A percentile compares a stretch with the other conserved stretches of the same genome.
Conservation (phyloP, 1,284 basidiomycete species). For the Moesziomyces globuligerus region DNA sequence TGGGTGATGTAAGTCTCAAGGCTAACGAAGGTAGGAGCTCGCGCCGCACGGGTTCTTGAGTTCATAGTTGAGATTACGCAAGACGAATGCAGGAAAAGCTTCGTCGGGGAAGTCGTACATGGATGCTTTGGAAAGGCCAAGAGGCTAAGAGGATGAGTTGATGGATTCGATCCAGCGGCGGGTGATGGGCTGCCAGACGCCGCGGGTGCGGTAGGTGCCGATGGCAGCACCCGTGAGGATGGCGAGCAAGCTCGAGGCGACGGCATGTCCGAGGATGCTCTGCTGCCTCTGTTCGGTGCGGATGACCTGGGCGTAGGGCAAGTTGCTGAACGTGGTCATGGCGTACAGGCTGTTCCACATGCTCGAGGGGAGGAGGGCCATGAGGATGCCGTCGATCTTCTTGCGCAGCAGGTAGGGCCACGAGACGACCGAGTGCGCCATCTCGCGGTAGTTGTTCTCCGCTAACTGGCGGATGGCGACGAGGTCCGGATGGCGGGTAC, state of each 20-base stretch:
- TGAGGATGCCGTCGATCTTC: constrained; percentile 75
- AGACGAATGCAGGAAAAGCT: too few species aligned
- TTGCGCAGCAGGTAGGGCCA: constrained; percentile 83
- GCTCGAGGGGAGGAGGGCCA: constrained; percentile 75
- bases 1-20: too few species aligned
- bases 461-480: constrained; percentile 89
- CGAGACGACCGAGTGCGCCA: constrained; percentile 90
- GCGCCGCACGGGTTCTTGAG: too few species aligned
- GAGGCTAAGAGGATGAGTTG: neutral
- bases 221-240: constrained; percentile 9
- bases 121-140: too few species aligned
- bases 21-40: too few species aligned
- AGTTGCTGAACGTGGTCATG: constrained; percentile 97
- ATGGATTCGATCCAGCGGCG: constrained; percentile 14
- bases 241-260: constrained; percentile 4
- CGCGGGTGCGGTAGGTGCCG: constrained; percentile 24
- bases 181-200: constrained; percentile 30
- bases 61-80: too few species aligned
- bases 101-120: too few species aligned
- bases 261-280: constrained; percentile 20
- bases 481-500: constrained; percentile 84
- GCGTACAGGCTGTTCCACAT: constrained; percentile 94
- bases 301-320: constrained; percentile 82
- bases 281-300: constrained; percentile 75
- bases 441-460: constrained; percentile 94